Percentiles rank a stretch among this genome's conserved stretches.
Evolutionary conservation across 352 stramenopile species (phyloP).

Genomic region (Globisporangium spinosum): DNA sequence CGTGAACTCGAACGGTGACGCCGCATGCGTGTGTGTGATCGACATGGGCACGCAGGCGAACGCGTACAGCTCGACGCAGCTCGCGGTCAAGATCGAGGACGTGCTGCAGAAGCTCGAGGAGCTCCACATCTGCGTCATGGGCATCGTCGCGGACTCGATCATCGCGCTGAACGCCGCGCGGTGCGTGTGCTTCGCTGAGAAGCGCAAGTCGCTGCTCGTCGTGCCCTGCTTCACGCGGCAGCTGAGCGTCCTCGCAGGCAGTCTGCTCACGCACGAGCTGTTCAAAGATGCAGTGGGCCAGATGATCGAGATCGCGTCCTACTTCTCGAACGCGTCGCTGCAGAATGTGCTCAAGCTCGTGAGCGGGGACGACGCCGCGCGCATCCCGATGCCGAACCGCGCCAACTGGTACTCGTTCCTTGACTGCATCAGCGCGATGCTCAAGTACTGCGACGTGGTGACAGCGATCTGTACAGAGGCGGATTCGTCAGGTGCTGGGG

Average conservation of each 20-base stretch:
- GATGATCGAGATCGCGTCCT: constrained; percentile 60
- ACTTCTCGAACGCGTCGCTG: constrained; percentile 52
- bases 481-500: constrained; percentile 7
- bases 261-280: constrained; percentile 46
- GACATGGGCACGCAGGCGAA: constrained; percentile 38
- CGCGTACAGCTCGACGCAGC: constrained; percentile 26
- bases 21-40: constrained; percentile 55
- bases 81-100: constrained; percentile 46
- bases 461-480: constrained; percentile 38
- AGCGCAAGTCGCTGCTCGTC: constrained; percentile 51
- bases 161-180: constrained; percentile 54
- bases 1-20: constrained; percentile 76
- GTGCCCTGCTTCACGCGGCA: constrained; percentile 61
- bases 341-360: constrained; percentile 33
- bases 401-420: constrained; percentile 70
- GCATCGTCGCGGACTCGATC: constrained; percentile 67
- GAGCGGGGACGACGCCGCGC: constrained; percentile 36
- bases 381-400: constrained; percentile 49
- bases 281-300: constrained; percentile 49
- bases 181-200: constrained; percentile 34
- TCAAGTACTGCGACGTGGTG: constrained; percentile 56
- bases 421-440: constrained; percentile 36
- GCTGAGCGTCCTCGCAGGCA: constrained; percentile 50
- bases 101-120: constrained; percentile 47
- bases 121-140: constrained; percentile 66